Evolutionary conservation across 1,139 yeast genomes (phyloP).

Genomic region (Arxiozyma slooffiae): DNA sequence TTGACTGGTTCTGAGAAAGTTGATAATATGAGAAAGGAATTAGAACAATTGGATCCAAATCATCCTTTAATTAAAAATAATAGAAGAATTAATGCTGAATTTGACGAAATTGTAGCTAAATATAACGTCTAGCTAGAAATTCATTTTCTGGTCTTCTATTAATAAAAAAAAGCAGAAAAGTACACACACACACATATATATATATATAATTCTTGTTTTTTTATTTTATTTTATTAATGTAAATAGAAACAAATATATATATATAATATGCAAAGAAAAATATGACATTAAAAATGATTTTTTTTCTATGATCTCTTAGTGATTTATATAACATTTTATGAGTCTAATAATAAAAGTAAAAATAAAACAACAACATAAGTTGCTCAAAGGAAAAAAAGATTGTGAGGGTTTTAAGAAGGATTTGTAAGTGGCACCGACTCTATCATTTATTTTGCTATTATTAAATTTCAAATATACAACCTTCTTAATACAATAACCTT

Average conservation of each 20-base stretch:
- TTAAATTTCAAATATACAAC: no score
- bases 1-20: slow-evolving; percentile 37
- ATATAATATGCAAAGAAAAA: neutral
- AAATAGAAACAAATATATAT: no score
- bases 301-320: neutral
- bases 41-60: slow-evolving; percentile 36
- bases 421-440: no score
- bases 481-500: no score
- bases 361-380: no score
- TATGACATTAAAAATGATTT: neutral
- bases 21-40: slow-evolving; percentile 35
- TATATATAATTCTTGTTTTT: no score
- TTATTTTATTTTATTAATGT: no score
- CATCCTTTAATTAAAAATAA: slow-evolving; percentile 40
- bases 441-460: no score
- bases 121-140: slow-evolving; percentile 26
- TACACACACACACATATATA: no score
- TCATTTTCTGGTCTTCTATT: neutral
- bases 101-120: slow-evolving; percentile 47
- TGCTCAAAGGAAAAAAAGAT: no score
- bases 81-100: slow-evolving; percentile 38
- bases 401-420: no score
- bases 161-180: neutral
- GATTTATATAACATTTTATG: neutral
- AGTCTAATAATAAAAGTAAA: no score